A percentile compares a stretch with the other conserved stretches of the same genome.
phyloP scores from a whole-genome alignment of 1,284 basidiomycete species.

The Exobasidium cylindrosporum region DNA sequence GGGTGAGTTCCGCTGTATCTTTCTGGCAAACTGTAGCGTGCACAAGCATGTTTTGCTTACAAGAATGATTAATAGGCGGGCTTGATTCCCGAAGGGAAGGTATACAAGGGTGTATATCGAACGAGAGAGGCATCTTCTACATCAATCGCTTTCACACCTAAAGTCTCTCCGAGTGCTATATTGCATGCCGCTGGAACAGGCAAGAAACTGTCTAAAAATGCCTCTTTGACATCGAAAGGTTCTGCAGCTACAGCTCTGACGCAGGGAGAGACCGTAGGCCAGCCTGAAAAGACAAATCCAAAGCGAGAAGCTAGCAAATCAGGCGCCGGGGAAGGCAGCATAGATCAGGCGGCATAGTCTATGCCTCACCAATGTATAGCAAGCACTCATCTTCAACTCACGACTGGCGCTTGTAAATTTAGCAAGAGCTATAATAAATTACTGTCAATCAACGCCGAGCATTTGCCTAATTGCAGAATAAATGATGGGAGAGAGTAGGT shows the following conservation, averaged over 20 bases:
- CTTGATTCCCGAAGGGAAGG: constrained; percentile 34
- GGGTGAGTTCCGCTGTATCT: constrained; percentile 73
- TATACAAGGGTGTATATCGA: constrained; percentile 43
- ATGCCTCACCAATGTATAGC: too few species aligned
- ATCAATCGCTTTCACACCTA: background rate
- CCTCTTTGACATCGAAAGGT: background rate
- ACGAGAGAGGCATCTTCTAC: constrained; percentile 14
- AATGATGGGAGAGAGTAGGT: too few species aligned
- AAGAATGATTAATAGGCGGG: constrained; percentile 34
- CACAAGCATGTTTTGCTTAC: too few species aligned
- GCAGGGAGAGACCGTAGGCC: background rate
- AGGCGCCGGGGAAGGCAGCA: background rate
- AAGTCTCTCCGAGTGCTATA: background rate
- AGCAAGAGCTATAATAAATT: too few species aligned
- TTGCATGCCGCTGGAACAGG: background rate
- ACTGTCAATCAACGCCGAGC: too few species aligned
- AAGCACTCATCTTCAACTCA: too few species aligned
- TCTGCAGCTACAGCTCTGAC: background rate
- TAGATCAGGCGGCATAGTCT: background rate
- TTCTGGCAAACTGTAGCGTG: too few species aligned
- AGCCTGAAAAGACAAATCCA: background rate
- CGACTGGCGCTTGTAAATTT: too few species aligned
- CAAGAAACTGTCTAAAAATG: background rate
- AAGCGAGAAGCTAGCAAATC: background rate
- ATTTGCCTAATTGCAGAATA: too few species aligned